Base-by-base conservation (phyloP, 345 rosid genomes). In the Linum lewisii region DNA sequence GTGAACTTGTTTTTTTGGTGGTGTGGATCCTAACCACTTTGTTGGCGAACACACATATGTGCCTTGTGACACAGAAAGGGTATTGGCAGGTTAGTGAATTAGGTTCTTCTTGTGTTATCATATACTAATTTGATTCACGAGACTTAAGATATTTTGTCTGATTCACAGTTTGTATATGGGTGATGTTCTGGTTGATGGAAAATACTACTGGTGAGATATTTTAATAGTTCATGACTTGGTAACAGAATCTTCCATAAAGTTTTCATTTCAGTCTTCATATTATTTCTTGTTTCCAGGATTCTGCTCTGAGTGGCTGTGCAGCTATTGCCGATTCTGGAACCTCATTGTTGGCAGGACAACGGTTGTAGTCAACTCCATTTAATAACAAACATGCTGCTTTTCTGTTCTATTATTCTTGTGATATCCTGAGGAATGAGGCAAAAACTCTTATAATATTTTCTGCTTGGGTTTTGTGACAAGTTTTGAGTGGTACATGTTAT, bases 301-400 rank as follows among this genome's bases (percentile, higher is more conserved):
- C 70, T 88, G 96, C 61, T 79, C 76, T 18, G 26, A n/a, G 36
- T 58, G 71, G 75, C 57, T 93, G 99, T 73, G 72, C 94, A 9
- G 97, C 97, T 15, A 89, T 93, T 77, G 99, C 99, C 58, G 99
- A 93, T 75, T 86, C 97, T 72, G 99, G 99, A 72, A 93, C 99
- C 44, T 89, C 99, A 66, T 70, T 89, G 78, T 62, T 89, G 68
- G 94, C 90, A 21, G 99, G 99, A 63, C 99, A 64, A 75, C 94
- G 52, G 99, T 74, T 67, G 85, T 54, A 62, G 67, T 6, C n/a
- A 21, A 20, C 24, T 52, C 56, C 22, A 15, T 11, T 1, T 7
- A 42, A 11, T 42, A 6, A 16, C 47, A 42, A 42, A 42, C 16
- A 3, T 42, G 9, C 18, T n/a, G n/a, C n/a, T n/a, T n/a, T n/a